Evolutionary conservation across 306 rosid species (phyloP).

Genomic region (Albizia julibrissin): DNA sequence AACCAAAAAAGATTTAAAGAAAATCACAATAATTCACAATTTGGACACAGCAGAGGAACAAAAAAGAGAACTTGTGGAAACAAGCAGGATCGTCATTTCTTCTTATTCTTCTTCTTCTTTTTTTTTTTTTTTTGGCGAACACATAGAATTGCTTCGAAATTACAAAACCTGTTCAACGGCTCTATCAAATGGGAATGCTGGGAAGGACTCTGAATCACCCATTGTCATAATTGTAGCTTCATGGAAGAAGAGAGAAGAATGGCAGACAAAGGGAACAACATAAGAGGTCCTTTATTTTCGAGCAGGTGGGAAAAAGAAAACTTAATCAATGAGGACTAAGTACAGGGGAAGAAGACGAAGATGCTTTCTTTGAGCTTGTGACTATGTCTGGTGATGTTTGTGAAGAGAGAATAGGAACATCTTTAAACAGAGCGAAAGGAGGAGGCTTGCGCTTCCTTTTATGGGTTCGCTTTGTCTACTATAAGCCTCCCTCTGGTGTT

Average conservation of each 20-base stretch:
- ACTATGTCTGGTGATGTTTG: constrained; percentile 13
- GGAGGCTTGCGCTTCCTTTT: constrained; percentile 25
- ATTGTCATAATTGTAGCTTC: constrained; percentile 52
- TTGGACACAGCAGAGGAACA: background rate
- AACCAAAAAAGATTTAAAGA: background rate
- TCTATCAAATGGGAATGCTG: constrained; percentile 69
- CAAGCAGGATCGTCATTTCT: constrained; percentile 1
- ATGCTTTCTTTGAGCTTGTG: background rate
- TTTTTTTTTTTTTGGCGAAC: background rate
- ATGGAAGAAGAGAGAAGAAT: constrained; percentile 38
- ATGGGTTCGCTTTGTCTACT: constrained; percentile 29
- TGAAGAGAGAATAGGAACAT: constrained; percentile 37
- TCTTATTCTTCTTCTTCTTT: too few species aligned
- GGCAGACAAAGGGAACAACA: constrained; percentile 36
- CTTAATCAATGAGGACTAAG: constrained; percentile 37
- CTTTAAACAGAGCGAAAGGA: constrained; percentile 34
- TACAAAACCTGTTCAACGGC: constrained; percentile 70
- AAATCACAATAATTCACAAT: background rate
- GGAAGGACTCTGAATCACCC: constrained; percentile 52
- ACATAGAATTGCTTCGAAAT: constrained; percentile 4
- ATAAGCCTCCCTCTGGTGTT: constrained; percentile 13
- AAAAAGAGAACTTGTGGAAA: background rate
- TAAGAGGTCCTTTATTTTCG: constrained; percentile 34
- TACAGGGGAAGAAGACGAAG: constrained; percentile 18
- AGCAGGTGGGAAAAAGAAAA: constrained; percentile 28